Percentiles rank a stretch among this genome's conserved stretches.
These are phyloP conservation scores for Kalmusia sp. DNA, from an alignment of 2,329 filamentous ascomycete species.

Conservation along the genomic window DNA sequence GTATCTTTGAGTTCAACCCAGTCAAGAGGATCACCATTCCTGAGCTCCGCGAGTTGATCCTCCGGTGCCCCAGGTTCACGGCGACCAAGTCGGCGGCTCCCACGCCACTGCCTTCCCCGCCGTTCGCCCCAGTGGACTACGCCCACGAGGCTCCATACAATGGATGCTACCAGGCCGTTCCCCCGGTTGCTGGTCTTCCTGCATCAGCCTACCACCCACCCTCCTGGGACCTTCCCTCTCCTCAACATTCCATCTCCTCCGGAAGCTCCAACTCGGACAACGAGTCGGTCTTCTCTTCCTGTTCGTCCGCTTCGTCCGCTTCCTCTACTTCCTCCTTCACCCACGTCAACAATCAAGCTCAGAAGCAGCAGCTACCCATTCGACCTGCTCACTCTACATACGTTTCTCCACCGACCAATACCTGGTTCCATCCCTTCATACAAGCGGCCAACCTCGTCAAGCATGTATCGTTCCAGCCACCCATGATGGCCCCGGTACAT, in stretches of 20 bases:
- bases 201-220: slow-evolving; percentile 38
- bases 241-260: slow-evolving; percentile 43
- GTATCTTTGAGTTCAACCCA: slow-evolving; percentile 88
- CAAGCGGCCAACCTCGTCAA: slow-evolving; percentile 50
- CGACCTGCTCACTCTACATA: slow-evolving; percentile 43
- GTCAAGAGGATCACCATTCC: slow-evolving; percentile 80
- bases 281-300: slow-evolving; percentile 49
- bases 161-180: slow-evolving; percentile 37
- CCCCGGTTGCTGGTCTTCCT: slow-evolving; percentile 41
- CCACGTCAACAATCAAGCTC: slow-evolving; percentile 33
- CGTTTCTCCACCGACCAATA: slow-evolving; percentile 44
- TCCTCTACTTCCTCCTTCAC: slow-evolving; percentile 46
- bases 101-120: slow-evolving; percentile 51
- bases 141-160: slow-evolving; percentile 36
- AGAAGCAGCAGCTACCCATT: slow-evolving; percentile 39
- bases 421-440: slow-evolving; percentile 50
- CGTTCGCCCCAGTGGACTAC: slow-evolving; percentile 51
- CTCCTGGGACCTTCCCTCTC: slow-evolving; percentile 28
- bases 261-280: slow-evolving; percentile 49
- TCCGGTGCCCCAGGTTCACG: slow-evolving; percentile 78
- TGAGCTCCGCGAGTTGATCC: slow-evolving; percentile 79
- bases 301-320: slow-evolving; percentile 45
- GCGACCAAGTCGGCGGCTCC: slow-evolving; percentile 52
- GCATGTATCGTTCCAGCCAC: slow-evolving; percentile 49
- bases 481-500: slow-evolving; percentile 46